These are phyloP conservation scores for Turnera subulata DNA, from an alignment of 345 rosid genomes.

Conservation along the genomic window DNA sequence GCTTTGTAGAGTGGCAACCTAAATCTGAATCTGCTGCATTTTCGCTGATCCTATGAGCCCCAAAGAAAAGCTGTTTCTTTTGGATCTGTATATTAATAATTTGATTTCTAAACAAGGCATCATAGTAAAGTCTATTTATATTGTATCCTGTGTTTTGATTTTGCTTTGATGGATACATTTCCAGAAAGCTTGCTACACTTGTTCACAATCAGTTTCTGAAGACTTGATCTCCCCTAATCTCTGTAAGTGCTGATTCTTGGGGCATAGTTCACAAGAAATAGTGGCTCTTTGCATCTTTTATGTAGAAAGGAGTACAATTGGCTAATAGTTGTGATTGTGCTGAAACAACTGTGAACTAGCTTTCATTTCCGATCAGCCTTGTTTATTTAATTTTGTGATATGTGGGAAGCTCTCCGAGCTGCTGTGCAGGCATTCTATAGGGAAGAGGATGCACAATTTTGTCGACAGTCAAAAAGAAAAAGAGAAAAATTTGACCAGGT, in stretches of 20 bases:
- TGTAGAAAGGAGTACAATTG: background rate
- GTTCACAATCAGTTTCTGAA: too few species aligned
- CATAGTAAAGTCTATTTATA: too few species aligned
- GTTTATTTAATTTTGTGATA: background rate
- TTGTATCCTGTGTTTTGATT: slow-evolving; percentile 10
- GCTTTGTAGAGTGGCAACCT: too few species aligned
- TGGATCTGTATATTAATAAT: too few species aligned
- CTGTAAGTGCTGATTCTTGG: slow-evolving; percentile 45
- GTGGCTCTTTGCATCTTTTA: background rate
- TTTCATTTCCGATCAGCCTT: background rate
- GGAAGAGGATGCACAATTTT: slow-evolving; percentile 59
- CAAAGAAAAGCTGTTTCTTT: too few species aligned
- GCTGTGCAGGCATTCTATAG: slow-evolving; percentile 82
- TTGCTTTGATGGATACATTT: slow-evolving; percentile 20
- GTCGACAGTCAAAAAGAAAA: slow-evolving; percentile 65
- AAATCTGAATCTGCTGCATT: too few species aligned
- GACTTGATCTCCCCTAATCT: too few species aligned
- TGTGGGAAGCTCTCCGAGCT: slow-evolving; percentile 57
- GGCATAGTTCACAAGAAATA: background rate
- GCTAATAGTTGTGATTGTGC: background rate
- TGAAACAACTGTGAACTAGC: background rate
- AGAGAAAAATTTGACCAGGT: slow-evolving; percentile 89
- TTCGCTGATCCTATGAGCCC: too few species aligned
- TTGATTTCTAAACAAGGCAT: too few species aligned
- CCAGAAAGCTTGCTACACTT: slow-evolving; percentile 87